Evolutionary conservation across 2,329 filamentous ascomycete species (phyloP).

Genomic region (Alternaria atra): DNA sequence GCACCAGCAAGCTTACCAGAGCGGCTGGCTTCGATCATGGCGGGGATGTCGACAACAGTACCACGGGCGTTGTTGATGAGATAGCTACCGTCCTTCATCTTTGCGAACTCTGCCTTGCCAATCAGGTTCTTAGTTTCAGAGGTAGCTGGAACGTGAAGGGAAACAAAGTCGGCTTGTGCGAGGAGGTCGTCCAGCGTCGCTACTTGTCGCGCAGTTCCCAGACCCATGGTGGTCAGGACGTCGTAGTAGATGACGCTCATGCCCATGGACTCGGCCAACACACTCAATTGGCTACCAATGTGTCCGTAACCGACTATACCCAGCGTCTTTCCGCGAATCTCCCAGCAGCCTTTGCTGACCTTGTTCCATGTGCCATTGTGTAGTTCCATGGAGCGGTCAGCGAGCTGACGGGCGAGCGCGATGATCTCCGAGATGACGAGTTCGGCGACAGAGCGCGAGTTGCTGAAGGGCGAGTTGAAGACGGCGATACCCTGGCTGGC

Average conservation of each 20-base stretch:
- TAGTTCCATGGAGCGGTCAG: constrained; percentile 92
- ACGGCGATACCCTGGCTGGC: constrained; percentile 89
- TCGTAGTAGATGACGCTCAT: constrained; percentile 99
- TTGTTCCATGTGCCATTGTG: constrained; percentile 98
- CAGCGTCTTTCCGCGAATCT: constrained; percentile 95
- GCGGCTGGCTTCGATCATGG: constrained; percentile 86
- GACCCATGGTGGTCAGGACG: constrained; percentile 89
- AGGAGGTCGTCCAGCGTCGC: constrained; percentile 79
- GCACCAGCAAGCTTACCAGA: constrained; percentile 89
- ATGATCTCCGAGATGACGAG: constrained; percentile 96
- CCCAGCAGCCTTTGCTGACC: constrained; percentile 96
- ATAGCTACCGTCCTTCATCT: constrained; percentile 94
- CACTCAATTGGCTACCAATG: constrained; percentile 94
- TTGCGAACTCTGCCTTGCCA: constrained; percentile 75
- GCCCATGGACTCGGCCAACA: constrained; percentile 95
- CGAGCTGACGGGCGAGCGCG: constrained; percentile 85
- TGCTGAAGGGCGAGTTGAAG: constrained; percentile 99
- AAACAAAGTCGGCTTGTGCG: constrained; percentile 85
- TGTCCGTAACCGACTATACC: constrained; percentile 98
- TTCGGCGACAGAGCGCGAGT: constrained; percentile 96
- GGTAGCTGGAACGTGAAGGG: constrained; percentile 91
- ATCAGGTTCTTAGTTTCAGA: constrained; percentile 95
- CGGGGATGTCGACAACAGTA: constrained; percentile 91
- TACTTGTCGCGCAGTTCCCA: constrained; percentile 88
- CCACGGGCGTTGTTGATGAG: constrained; percentile 96